phyloP scores from a whole-genome alignment of 108 stramenopile genomes.

The Seminavis robusta region DNA sequence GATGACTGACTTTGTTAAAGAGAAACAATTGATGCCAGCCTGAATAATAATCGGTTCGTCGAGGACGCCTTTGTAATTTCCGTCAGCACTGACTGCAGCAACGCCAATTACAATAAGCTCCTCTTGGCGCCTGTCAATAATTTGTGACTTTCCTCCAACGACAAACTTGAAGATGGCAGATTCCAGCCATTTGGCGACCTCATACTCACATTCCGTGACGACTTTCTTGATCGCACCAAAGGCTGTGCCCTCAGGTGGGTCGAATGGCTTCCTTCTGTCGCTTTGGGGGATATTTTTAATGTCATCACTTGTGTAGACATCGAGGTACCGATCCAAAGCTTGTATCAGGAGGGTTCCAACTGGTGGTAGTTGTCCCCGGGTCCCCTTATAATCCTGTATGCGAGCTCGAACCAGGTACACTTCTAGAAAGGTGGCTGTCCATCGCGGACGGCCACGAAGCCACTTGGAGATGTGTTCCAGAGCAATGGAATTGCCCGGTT shows the following conservation, averaged over 20 bases:
- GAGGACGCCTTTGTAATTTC: neutral
- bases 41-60: constrained; percentile 43
- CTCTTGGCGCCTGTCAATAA: neutral
- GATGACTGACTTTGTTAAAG: neutral
- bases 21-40: constrained; percentile 14
- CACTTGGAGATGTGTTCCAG: too few species aligned
- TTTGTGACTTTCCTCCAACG: neutral
- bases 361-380: too few species aligned
- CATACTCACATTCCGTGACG: neutral
- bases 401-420: too few species aligned
- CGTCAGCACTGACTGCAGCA: neutral
- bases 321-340: too few species aligned
- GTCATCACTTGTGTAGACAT: too few species aligned
- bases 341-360: too few species aligned
- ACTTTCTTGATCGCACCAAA: neutral
- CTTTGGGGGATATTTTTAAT: neutral
- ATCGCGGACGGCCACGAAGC: too few species aligned
- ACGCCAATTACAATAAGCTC: constrained; percentile 25
- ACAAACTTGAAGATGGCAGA: neutral
- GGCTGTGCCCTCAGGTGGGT: neutral
- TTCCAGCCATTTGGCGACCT: neutral
- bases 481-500: too few species aligned
- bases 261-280: neutral
- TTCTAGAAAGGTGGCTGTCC: too few species aligned
- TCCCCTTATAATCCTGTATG: too few species aligned